These are phyloP conservation scores for Teratosphaeria zuluensis DNA, from an alignment of 2,329 filamentous ascomycete species.

Conservation along the genomic window DNA sequence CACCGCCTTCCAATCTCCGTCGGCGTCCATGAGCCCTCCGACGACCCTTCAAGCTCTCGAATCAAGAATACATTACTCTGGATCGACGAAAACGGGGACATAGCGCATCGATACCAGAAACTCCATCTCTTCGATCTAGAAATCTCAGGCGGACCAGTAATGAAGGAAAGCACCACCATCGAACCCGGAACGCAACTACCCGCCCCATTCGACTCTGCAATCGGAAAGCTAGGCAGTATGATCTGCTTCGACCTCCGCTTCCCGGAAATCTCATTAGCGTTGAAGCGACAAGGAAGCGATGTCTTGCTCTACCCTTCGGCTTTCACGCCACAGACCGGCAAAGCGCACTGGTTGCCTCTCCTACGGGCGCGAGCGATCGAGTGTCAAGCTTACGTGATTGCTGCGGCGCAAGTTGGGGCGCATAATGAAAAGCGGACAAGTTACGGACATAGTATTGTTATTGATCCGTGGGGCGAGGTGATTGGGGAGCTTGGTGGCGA, in stretches of 20 bases:
- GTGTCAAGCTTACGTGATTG: slow-evolving; percentile 77
- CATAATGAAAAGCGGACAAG: slow-evolving; percentile 69
- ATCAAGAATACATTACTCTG: slow-evolving; percentile 58
- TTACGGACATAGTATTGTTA: slow-evolving; percentile 77
- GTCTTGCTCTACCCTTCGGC: slow-evolving; percentile 80
- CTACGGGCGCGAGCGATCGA: slow-evolving; percentile 77
- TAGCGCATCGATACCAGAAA: slow-evolving; percentile 68
- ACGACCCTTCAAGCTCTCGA: slow-evolving; percentile 36
- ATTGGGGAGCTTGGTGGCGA: slow-evolving; percentile 52
- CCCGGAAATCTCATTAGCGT: slow-evolving; percentile 60
- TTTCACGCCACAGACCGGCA: slow-evolving; percentile 78
- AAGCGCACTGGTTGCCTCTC: slow-evolving; percentile 75
- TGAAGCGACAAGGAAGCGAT: slow-evolving; percentile 59
- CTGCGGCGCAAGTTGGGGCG: slow-evolving; percentile 67
- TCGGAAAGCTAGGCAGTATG: slow-evolving; percentile 67
- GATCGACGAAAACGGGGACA: slow-evolving; percentile 52
- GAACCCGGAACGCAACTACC: slow-evolving; percentile 57
- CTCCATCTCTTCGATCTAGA: slow-evolving; percentile 71
- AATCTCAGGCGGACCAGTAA: slow-evolving; percentile 45
- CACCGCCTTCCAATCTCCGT: slow-evolving; percentile 67
- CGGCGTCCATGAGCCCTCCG: slow-evolving; percentile 69
- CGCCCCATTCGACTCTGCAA: slow-evolving; percentile 59
- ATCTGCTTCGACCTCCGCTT: slow-evolving; percentile 92
- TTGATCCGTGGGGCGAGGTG: slow-evolving; percentile 79
- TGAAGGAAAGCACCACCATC: slow-evolving; percentile 58